phyloP scores from a whole-genome alignment of 768 basidiomycete species.

The Leucosporidium scottii region DNA sequence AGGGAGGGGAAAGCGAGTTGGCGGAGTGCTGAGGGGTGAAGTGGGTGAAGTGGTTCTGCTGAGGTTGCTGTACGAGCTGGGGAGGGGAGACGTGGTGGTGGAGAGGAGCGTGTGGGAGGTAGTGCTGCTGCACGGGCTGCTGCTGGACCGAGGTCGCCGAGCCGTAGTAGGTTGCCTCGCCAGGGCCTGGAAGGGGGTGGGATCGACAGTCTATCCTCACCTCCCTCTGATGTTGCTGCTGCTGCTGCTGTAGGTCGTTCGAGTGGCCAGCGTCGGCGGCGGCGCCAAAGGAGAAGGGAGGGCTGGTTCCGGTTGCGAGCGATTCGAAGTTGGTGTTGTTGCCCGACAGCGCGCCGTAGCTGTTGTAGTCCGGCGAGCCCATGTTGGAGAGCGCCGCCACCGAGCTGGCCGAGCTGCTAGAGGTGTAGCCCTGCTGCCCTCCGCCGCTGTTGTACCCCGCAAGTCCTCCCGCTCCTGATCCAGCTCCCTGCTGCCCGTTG shows the following conservation, averaged over 20 bases:
- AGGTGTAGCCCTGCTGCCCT: background rate
- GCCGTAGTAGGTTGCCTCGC: background rate
- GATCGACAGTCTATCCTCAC: background rate
- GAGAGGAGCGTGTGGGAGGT: background rate
- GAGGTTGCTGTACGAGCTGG: background rate
- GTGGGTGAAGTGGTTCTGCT: background rate
- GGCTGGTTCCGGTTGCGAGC: background rate
- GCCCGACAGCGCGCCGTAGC: background rate
- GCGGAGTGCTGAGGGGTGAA: background rate
- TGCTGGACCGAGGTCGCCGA: background rate
- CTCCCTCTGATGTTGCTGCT: background rate
- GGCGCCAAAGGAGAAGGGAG: background rate
- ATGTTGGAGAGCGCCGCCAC: background rate
- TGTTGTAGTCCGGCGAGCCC: background rate
- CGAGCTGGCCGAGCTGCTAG: background rate
- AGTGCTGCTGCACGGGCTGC: background rate
- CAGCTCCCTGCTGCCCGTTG: background rate
- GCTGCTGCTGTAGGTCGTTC: background rate
- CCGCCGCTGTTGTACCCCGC: background rate
- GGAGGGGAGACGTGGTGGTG: background rate
- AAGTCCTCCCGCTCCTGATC: background rate
- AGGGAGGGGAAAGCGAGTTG: conserved; percentile 7
- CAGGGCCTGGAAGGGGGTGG: background rate
- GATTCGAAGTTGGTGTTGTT: background rate
- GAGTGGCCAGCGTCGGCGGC: background rate